Base-by-base conservation (phyloP, 345 rosid genomes). In the Iberis pinnata region DNA sequence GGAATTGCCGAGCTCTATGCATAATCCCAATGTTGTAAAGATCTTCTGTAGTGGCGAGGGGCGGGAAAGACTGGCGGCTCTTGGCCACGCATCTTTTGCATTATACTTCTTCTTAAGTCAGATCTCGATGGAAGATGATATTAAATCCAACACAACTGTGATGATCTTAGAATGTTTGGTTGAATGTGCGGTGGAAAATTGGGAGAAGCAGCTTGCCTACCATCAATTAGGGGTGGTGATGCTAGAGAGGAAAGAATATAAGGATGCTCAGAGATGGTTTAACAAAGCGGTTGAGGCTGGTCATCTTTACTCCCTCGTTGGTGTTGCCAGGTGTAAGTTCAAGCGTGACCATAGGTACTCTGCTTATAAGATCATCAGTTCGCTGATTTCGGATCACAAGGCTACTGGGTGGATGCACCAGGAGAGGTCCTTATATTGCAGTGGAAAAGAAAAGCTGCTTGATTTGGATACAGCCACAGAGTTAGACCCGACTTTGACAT, bases 381-480 rank as follows among this genome's bases (percentile, higher is more conserved):
- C 89, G 4, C 63, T 90, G 53, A 70, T 80, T 25, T 77, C 83
- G 2, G 79, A 71, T 60, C 31, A 79, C 67, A 72, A 56, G 8
- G 84, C 86, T n/a, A 70, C 76, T 7, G 96, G 93, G 9, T 90
- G 98, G 98, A 78, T 90, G 86, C 75, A 83, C 68, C 96, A 87
- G 68, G 93, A 90, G 70, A 73, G 95, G 65, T 80, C 98, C 13
- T 31, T 90, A 64, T 90, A 87, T 56, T 81, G 96, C 56, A 66
- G 52, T 18, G 95, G 89, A 54, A 78, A 71, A 65, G 96, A 90
- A 70, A 90, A 72, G 73, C 35, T 78, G 56, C 57, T 65, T 50
- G 98, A 90, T 75, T 64, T 90, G 74, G 74, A 61, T 26, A 69
- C 71, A 16, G 84, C 96, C 4, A 87, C 95, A 1, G 76, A 77